Percentiles rank a stretch among this genome's conserved stretches.
These are phyloP conservation scores for Trametes coccinea DNA, from an alignment of 768 basidiomycete species.

Conservation along the genomic window DNA sequence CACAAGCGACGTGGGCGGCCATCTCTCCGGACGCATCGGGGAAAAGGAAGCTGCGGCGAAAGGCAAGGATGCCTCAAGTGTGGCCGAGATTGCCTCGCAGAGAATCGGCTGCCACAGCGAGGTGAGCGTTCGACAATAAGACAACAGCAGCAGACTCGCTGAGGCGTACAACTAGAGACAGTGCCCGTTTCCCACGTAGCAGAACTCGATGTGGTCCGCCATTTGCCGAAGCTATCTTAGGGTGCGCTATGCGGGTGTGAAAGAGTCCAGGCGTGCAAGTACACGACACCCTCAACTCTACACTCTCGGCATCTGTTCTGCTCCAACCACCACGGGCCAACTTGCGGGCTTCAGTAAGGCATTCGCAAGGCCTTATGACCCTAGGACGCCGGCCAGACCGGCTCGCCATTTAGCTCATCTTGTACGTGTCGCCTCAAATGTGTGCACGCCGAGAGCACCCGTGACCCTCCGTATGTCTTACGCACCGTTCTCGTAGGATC, in stretches of 20 bases:
- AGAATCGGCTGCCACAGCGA: neutral
- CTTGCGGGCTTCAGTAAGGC: conserved; percentile 4
- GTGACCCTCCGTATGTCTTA: conserved; percentile 16
- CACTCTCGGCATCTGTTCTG: conserved; percentile 11
- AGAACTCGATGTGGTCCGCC: conserved; percentile 5
- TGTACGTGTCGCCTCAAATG: conserved; percentile 1
- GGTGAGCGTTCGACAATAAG: neutral
- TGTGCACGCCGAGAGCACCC: conserved; percentile 8
- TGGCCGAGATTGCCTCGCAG: neutral
- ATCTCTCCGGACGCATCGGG: conserved; percentile 14
- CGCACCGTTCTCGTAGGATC: conserved; percentile 20
- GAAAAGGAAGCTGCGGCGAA: conserved; percentile 10
- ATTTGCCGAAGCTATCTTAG: conserved; percentile 9
- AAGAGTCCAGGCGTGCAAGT: conserved; percentile 1
- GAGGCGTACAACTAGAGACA: neutral
- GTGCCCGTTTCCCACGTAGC: neutral
- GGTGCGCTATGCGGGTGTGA: conserved; percentile 4
- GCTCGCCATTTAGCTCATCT: neutral
- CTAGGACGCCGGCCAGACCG: conserved; percentile 7
- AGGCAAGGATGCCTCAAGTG: neutral
- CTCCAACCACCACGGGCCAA: conserved; percentile 11
- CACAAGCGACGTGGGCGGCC: conserved; percentile 1
- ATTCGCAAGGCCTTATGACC: conserved; percentile 4
- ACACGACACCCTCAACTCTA: conserved; percentile 16
- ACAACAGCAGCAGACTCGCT: neutral